Base-by-base conservation (phyloP, 495 filamentous ascomycete genomes). In the Penicillium pancosmium region DNA sequence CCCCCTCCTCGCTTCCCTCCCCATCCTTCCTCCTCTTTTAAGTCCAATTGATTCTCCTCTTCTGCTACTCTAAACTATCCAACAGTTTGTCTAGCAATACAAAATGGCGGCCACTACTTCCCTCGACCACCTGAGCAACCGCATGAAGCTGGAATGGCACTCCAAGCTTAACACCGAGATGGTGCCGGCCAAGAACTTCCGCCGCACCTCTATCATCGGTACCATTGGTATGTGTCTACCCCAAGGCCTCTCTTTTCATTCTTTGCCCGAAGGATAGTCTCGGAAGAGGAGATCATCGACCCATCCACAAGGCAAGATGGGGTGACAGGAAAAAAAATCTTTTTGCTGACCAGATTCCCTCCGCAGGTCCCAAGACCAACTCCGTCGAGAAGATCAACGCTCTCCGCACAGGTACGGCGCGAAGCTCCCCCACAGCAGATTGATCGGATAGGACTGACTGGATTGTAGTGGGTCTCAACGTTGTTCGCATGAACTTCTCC, bases 401-500 rank as follows among this genome's bases (percentile, higher is more conserved):
- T 73, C 88, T 98, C 65, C 91, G 93, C 72, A 86, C 80, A 66
- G 82, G 85, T 85, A 78, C 49, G 70, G 51, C 31, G 33, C 44
- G 4, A 18, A 19, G 46, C 50, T 40, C 31, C 50, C 36, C 34
- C 21, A 60, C 57, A 23, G 33, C 27, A 35, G 52, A 40, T 16
- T 5, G 31, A 21, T 5, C 25, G 49, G 33, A 49, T 16, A 50
- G 53, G 40, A 60, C 62, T 70, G 52, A 70, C 51, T 41, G 9
- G 33, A 44, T 23, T 50, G 61, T 59, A 88, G 88, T 86, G 61
- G 94, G 94, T 74, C 86, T 97, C 61, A 97, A 97, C 76, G 92
- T 98, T 60, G 94, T 97, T 62, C 95, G 94, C 74, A 95, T 97
- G 92, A 98, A 98, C 86, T 98, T 98, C 76, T 97, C 93, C 62